phyloP scores from a whole-genome alignment of 495 filamentous ascomycete species.

The Pseudomonodictys pantanalensis region DNA sequence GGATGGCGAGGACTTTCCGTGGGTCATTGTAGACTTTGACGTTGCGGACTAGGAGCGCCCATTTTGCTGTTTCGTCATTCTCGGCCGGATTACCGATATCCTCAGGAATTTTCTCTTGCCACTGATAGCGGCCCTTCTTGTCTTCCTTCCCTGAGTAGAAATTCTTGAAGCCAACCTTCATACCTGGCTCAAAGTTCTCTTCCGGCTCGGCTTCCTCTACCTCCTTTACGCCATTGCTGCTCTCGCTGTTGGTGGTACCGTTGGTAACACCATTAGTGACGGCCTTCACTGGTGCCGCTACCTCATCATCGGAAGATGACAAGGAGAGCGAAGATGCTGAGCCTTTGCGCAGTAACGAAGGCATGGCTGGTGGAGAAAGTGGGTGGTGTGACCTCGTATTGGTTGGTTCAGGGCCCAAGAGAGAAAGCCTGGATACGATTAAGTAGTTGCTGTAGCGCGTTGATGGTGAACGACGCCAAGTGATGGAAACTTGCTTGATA shows the following conservation, averaged over 20 bases:
- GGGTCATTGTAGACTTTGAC: constrained; percentile 55
- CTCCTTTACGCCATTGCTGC: not conserved
- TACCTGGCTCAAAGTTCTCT: constrained; percentile 24
- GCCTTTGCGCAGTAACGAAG: not conserved
- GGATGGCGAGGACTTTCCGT: constrained; percentile 58
- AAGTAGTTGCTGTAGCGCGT: no score
- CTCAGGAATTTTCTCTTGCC: constrained; percentile 45
- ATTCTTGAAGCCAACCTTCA: constrained; percentile 28
- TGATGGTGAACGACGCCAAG: no score
- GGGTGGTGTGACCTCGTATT: not conserved
- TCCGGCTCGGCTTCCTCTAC: constrained; percentile 1
- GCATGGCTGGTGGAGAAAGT: not conserved
- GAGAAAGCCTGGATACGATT: not conserved
- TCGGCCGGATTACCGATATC: constrained; percentile 51
- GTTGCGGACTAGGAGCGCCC: constrained; percentile 54
- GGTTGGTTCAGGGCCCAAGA: not conserved
- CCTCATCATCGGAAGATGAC: constrained; percentile 17
- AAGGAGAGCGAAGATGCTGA: not conserved
- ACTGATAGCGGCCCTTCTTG: constrained; percentile 43
- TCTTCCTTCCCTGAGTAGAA: constrained; percentile 43
- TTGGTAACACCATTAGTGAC: not conserved
- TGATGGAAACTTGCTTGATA: no score
- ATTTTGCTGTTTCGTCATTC: constrained; percentile 51
- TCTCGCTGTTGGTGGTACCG: not conserved
- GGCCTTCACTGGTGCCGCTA: no score